Evolutionary conservation across 2,329 filamentous ascomycete species (phyloP), one percentile per base, ranked within the genome.

Genomic region (Hypoxylon sp.): DNA sequence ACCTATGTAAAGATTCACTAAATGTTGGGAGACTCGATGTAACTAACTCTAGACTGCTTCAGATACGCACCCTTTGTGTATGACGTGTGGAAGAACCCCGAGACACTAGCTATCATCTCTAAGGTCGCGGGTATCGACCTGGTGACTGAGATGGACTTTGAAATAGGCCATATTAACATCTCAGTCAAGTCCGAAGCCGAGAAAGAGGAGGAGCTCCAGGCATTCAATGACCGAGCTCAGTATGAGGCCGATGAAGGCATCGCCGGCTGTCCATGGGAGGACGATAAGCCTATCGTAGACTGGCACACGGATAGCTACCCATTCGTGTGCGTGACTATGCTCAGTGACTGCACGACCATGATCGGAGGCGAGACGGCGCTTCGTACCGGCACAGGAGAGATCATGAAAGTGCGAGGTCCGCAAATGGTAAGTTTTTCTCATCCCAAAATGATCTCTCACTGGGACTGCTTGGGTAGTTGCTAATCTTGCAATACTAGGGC

Each of bases 241-340:
- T 72, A 62, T 17, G 72, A 75, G 43, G 71, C 74, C 6, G 75
- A 76, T 43, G 75, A 76, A 65, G 75, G 74, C 45, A 76, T 76
- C 38, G 73, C 67, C 0, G 74, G 74, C 25, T 75, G 74, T 49
- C 74, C 74, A 4, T 81, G 78, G 71, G 82, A 84, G 25, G 83
- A 86, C 51, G 81, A 84, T 36, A 81, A 84, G 69, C 84, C 87
- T 4, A 84, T 88, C 23, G 84, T 90, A 30, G 86, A 84, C 38
- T 91, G 88, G 88, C 88, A 90, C 77, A 85, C 80, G 0, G 89
- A 91, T 75, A 88, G 85, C 73, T 90, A 89, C 74, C 88, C 89
- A 0, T 91, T 90, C 73, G 89, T 91, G n/a, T 90, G 88, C 70
- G 88, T 91, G n/a, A 82, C 85, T 6, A 91, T 91, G 88, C 82